phyloP scores from a whole-genome alignment of 306 rosid genomes.

The Chamaecrista fasciculata region DNA sequence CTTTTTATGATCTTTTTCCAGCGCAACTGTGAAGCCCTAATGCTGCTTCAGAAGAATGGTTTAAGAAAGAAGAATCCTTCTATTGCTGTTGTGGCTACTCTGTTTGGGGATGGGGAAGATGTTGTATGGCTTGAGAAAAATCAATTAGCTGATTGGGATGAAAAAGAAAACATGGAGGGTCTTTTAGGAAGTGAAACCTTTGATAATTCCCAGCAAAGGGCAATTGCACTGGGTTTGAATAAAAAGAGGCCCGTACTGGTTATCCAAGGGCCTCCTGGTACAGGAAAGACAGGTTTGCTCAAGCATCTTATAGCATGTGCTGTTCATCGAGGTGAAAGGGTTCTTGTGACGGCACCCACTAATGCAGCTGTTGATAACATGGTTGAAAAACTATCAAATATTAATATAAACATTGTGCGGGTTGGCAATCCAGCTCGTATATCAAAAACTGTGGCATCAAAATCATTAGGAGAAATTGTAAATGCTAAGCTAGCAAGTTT shows the following conservation, averaged over 20 bases:
- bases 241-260: slow-evolving; percentile 66
- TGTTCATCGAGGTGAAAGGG: slow-evolving; percentile 76
- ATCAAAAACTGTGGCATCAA: slow-evolving; percentile 60
- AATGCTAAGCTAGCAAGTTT: slow-evolving; percentile 59
- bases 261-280: slow-evolving; percentile 91
- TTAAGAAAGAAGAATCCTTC: slow-evolving; percentile 74
- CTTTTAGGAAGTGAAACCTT: slow-evolving; percentile 35
- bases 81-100: slow-evolving; percentile 61
- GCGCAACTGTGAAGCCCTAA: slow-evolving; percentile 91
- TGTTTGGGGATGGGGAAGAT: slow-evolving; percentile 76
- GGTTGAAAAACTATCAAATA: slow-evolving; percentile 68
- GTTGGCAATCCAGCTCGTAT: slow-evolving; percentile 87
- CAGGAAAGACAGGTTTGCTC: slow-evolving; percentile 83
- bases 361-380: slow-evolving; percentile 86
- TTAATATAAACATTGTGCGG: slow-evolving; percentile 62
- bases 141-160: slow-evolving; percentile 51
- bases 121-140: slow-evolving; percentile 61
- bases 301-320: slow-evolving; percentile 59
- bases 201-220: slow-evolving; percentile 57
- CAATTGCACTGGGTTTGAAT: slow-evolving; percentile 69
- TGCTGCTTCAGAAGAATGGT: slow-evolving; percentile 83
- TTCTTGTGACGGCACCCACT: slow-evolving; percentile 84
- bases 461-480: slow-evolving; percentile 74
- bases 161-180: slow-evolving; percentile 41
- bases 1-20: slow-evolving; percentile 33